A percentile compares a stretch with the other conserved stretches of the same genome.
Evolutionary conservation across 169 alveolate genomes (phyloP).

Genomic region (Hammondia hammondi): DNA sequence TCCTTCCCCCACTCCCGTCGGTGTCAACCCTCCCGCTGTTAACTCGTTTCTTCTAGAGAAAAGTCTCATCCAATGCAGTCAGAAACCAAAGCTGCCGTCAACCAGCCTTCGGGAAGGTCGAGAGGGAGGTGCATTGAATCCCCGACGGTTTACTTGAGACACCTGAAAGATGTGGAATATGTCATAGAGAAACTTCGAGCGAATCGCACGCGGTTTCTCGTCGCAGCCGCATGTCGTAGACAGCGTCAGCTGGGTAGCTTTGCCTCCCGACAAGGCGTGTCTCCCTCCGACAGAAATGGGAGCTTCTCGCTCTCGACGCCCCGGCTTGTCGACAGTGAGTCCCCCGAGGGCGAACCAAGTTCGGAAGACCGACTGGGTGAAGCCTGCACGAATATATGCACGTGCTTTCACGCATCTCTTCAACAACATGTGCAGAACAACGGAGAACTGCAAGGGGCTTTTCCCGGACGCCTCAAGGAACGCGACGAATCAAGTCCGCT

Average conservation of each 20-base stretch:
- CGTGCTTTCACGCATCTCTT: no score
- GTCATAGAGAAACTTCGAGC: conserved; percentile 23
- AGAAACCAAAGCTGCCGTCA: no score
- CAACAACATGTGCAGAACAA: background rate
- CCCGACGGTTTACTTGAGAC: background rate
- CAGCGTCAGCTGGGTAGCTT: background rate
- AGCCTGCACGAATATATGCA: no score
- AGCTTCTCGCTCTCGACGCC: background rate
- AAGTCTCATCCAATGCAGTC: no score
- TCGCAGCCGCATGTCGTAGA: conserved; percentile 1
- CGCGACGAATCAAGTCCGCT: background rate
- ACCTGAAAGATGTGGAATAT: background rate
- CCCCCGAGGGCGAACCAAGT: no score
- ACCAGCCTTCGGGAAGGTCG: background rate
- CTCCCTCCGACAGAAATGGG: background rate
- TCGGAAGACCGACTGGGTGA: no score
- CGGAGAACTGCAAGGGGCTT: background rate
- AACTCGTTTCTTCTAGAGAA: no score
- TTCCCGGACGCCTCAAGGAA: background rate
- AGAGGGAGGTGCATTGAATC: background rate
- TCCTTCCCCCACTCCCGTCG: no score
- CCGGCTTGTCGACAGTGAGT: no score
- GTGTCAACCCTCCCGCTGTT: no score
- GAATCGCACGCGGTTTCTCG: conserved; percentile 6
- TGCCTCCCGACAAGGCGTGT: background rate